Base-by-base conservation (phyloP, 441 rosid species). In the Corymbia calophylla region DNA sequence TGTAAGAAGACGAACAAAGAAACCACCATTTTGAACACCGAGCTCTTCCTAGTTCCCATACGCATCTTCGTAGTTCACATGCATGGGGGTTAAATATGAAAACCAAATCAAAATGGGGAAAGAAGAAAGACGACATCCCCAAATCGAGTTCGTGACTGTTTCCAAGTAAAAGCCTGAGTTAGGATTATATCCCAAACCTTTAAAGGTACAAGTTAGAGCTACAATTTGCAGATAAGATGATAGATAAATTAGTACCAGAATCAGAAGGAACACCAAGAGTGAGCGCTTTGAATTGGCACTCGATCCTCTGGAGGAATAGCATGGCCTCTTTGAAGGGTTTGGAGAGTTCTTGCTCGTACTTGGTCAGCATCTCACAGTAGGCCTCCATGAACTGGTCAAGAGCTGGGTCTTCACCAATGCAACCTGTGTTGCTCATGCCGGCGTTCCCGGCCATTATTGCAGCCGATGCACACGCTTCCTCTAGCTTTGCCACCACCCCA, bases 361-460 rank as follows among this genome's bases (percentile, higher is more conserved):
- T 98, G 25, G 92, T 95, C 64, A 98, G 94, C 99, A 98, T 98
- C 96, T 98, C 99, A 84, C 99, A 98, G 89, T 98, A 98, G 55
- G 99, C 99, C 91, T 98, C 99, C 99, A 98, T 98, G 95, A 98
- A 97, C 92, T 98, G 99, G 91, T 98, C 99, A 87, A 98, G 96
- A 7, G 95, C 97, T 60, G 99, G 99, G 92, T 98, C 99, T 93
- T 97, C 98, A 44, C 99, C 99, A 17, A 96, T 44, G 87, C 94
- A 91, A n/a, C 94, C 92, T 53, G 91, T 73, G 32, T 77, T 77
- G 84, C 51, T 44, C 84, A 77, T 77, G 51, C 90, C 89, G 27
- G 89, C 64, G 8, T 94, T 54, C 8, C 95, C 91, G 23, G 53
- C 88, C 89, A 89, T 86, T 25, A 96, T 90, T 1, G 92, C 95